Conservation (phyloP, 192 early-diverging fungal species). For the Gryganskiella cystojenkinii region DNA sequence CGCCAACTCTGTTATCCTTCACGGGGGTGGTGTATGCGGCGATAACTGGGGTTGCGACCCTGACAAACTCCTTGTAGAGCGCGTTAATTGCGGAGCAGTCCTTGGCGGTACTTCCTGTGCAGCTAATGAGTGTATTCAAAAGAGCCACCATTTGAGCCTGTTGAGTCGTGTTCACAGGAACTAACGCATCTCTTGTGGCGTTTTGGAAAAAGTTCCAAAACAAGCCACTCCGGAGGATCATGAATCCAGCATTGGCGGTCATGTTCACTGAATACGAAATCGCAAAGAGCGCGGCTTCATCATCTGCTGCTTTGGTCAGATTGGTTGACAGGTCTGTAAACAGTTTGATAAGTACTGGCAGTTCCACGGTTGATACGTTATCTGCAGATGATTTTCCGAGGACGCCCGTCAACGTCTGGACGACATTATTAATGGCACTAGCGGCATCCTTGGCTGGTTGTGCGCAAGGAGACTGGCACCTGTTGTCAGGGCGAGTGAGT, state of each 20-base stretch:
- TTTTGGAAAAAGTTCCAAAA: neutral
- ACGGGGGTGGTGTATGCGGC: neutral
- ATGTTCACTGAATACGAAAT: neutral
- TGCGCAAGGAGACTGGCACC: neutral
- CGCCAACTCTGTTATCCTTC: neutral
- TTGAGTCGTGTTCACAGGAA: neutral
- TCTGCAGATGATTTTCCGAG: neutral
- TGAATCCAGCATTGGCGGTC: neutral
- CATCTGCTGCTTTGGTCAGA: neutral
- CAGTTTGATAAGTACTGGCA: neutral
- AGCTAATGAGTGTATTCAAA: neutral
- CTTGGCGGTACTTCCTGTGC: neutral
- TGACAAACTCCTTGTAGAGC: slow-evolving; percentile 1
- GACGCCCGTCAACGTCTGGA: neutral
- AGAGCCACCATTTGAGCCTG: neutral
- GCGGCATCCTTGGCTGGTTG: neutral
- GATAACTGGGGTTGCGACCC: neutral
- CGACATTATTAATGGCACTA: neutral
- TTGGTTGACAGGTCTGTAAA: neutral
- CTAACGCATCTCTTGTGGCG: neutral
- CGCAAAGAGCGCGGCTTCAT: neutral
- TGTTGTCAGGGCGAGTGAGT: neutral
- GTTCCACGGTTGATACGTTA: neutral
- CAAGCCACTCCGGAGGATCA: neutral
- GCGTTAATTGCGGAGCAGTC: neutral